Evolutionary conservation across 352 stramenopile genomes (phyloP), one percentile per base, ranked within the genome.

Genomic region (Globisporangium camurandrum): DNA sequence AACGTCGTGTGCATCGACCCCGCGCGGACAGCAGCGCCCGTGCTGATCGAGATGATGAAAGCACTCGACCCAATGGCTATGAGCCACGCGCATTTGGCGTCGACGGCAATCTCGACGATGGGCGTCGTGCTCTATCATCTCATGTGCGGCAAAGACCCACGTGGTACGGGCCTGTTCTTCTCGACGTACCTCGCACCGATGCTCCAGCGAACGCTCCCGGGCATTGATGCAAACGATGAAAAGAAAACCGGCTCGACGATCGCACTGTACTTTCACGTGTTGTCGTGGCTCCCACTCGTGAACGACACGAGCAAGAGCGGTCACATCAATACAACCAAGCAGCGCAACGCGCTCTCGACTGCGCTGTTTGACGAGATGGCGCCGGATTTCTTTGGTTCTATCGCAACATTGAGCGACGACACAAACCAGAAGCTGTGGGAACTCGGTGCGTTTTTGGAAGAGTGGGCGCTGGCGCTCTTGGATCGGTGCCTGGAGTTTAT

Each of bases 211-310:
- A 88, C 78, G 8, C 57, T 90, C 7, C 71, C 75, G 4, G 78
- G 78, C 4, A 88, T 90, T 57, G 78, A 90, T 49, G 61, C 73
- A 10, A 90, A 90, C 20, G 78, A 90, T 48, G 73, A 90, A 39
- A 79, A 70, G 49, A 90, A 90, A 60, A 90, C 78, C 0, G 62
- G 69, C 30, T 67, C 68, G 0, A 90, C 78, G 19, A 49, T 86
- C 22, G 64, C 66, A 10, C 61, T 90, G 8, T 90, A 90, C 57
- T 86, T 85, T 39, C 61, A 73, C 28, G 49, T 85, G 20, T 60
- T 90, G 12, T 83, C 73, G 27, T 88, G 75, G 71, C 50, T 90
- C 3, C 78, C 78, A 11, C 46, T 90, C 23, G 69, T 85, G 30
- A 85, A 90, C 34, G 78, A 90, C 56, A 59, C 75, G 4, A 50